Percentiles rank a stretch among this genome's conserved stretches.
Evolutionary conservation across 352 stramenopile genomes (phyloP).

Genomic region (Phytopythium boreale): DNA sequence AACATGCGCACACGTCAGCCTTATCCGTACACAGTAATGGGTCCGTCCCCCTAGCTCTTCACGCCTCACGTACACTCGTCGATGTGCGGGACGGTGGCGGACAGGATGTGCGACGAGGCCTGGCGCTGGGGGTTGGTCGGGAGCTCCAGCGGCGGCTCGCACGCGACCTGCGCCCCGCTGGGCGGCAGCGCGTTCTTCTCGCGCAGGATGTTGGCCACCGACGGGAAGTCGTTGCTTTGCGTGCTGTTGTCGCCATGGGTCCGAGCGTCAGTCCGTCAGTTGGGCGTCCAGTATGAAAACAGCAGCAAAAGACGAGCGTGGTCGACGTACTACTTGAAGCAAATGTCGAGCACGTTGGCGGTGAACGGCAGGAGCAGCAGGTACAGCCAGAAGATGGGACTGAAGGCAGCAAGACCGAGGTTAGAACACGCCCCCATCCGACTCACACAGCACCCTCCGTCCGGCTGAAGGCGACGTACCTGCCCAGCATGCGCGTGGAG

Average conservation of each 20-base stretch:
- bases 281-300: not conserved
- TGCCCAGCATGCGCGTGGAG: constrained; percentile 44
- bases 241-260: constrained; percentile 25
- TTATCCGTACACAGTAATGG: too few relatives aligned
- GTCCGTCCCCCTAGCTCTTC: too few relatives aligned
- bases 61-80: constrained; percentile 29
- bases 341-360: constrained; percentile 57
- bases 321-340: constrained; percentile 56
- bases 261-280: not conserved
- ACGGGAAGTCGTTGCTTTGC: constrained; percentile 63
- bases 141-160: constrained; percentile 19
- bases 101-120: constrained; percentile 9
- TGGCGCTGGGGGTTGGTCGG: constrained; percentile 3
- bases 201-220: constrained; percentile 59
- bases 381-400: constrained; percentile 65
- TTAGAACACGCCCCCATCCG: not conserved
- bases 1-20: constrained; percentile 15
- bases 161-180: constrained; percentile 41
- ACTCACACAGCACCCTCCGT: not conserved
- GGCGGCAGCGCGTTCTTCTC: constrained; percentile 48
- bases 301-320: not conserved
- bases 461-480: constrained; percentile 22
- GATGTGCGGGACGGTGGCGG: constrained; percentile 17
- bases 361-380: constrained; percentile 63
- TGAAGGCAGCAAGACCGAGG: constrained; percentile 10